Conservation (phyloP, 345 rosid species). For the Eucalyptus marginata region DNA sequence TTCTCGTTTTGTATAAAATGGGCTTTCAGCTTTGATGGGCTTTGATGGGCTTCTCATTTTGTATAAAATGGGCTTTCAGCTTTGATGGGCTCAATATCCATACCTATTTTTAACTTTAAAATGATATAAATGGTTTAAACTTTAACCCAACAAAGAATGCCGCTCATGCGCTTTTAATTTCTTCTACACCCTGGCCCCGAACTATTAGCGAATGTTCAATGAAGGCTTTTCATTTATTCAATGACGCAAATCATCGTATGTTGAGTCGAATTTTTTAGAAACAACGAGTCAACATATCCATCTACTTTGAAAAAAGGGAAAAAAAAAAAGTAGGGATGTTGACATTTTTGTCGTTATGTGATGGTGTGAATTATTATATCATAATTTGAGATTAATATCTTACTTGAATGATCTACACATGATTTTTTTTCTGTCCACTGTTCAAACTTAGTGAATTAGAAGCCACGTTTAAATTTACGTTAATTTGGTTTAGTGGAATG, state of each 20-base stretch:
- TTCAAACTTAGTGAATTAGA: background rate
- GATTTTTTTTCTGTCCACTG: background rate
- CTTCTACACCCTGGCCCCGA: rapidly evolving
- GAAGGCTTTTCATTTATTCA: too few relatives aligned
- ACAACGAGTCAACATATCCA: too few relatives aligned
- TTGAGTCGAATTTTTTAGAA: too few relatives aligned
- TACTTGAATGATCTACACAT: background rate
- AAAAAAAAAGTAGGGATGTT: background rate
- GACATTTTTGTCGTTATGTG: background rate
- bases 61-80: too few relatives aligned
- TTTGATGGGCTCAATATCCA: background rate
- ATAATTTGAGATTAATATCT: background rate
- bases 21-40: background rate
- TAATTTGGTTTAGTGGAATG: background rate
- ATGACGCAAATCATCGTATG: background rate
- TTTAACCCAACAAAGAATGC: rapidly evolving
- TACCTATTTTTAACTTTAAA: too few relatives aligned
- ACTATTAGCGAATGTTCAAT: background rate
- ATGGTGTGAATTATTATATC: too few relatives aligned
- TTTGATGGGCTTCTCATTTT: too few relatives aligned
- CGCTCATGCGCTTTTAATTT: too few relatives aligned
- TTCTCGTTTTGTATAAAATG: background rate
- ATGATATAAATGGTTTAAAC: rapidly evolving
- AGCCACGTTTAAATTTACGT: background rate
- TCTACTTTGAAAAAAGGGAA: background rate